Evolutionary conservation across 306 rosid species (phyloP).

Genomic region (Mimosa pudica): DNA sequence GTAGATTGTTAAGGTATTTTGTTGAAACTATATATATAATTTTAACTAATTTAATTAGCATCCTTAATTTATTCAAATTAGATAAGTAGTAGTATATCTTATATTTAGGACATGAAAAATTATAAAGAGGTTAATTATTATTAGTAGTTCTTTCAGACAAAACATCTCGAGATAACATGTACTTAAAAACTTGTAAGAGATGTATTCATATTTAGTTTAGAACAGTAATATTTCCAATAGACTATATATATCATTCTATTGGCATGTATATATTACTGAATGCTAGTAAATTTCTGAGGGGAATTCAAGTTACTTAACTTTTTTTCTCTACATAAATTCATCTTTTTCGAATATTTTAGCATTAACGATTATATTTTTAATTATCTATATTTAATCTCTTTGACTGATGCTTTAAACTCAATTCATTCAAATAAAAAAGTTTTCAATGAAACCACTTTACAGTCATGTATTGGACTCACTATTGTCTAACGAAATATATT

Average conservation of each 20-base stretch:
- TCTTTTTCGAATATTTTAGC: not conserved
- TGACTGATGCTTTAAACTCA: not conserved
- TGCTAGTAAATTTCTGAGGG: not conserved
- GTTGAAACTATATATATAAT: no score
- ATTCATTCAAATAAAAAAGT: not conserved
- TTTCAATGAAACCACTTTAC: not conserved
- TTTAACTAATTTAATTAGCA: no score
- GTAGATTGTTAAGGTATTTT: no score
- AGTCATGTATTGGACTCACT: not conserved
- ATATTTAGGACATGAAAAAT: no score
- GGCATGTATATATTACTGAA: no score
- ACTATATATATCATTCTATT: no score
- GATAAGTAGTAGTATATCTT: no score
- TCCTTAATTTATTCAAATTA: no score
- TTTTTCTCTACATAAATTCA: not conserved
- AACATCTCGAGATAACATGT: no score
- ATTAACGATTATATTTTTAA: constrained; percentile 10
- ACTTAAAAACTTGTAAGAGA: no score
- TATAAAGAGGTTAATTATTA: not conserved
- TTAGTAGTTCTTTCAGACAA: not conserved
- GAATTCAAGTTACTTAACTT: not conserved
- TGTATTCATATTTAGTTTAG: no score
- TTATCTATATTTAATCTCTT: not conserved
- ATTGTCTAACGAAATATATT: not conserved
- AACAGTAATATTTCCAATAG: no score